Evolutionary conservation across 441 rosid genomes (phyloP).

Genomic region (Pelargonium australe): DNA sequence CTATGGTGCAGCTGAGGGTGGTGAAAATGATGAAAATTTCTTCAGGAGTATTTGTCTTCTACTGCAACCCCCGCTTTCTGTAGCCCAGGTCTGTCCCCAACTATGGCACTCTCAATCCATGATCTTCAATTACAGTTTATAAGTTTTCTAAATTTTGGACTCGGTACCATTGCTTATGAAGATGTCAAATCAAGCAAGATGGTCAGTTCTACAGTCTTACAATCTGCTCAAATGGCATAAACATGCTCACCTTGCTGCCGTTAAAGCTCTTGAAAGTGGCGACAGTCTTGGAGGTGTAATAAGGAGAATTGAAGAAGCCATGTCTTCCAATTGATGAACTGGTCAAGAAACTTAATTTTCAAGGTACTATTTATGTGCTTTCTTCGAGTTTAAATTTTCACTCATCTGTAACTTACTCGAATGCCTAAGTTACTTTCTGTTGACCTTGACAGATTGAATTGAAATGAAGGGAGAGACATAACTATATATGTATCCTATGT

Average conservation of each 20-base stretch:
- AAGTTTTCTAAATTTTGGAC: background rate
- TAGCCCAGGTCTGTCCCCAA: slow-evolving; percentile 48
- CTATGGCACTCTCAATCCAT: background rate
- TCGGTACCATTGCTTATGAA: slow-evolving; percentile 19
- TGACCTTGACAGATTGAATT: too few relatives aligned
- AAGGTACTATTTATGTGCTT: background rate
- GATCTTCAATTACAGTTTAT: slow-evolving; percentile 2
- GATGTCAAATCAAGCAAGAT: slow-evolving; percentile 96
- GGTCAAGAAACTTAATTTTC: background rate
- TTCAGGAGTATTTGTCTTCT: slow-evolving; percentile 80
- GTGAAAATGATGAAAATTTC: slow-evolving; percentile 91
- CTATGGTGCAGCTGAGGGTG: slow-evolving; percentile 90
- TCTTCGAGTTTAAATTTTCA: too few relatives aligned
- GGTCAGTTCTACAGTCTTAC: slow-evolving; percentile 80
- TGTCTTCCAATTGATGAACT: slow-evolving; percentile 38
- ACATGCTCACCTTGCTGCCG: slow-evolving; percentile 67
- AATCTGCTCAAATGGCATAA: slow-evolving; percentile 88
- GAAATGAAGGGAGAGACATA: too few relatives aligned
- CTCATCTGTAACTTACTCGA: too few relatives aligned
- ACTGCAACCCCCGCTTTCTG: slow-evolving; percentile 68
- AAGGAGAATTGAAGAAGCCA: slow-evolving; percentile 69
- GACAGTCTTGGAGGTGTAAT: slow-evolving; percentile 65
- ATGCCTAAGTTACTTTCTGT: too few relatives aligned
- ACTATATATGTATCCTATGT: too few relatives aligned
- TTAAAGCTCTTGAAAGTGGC: slow-evolving; percentile 77